Base-by-base conservation (phyloP, 1,284 basidiomycete genomes). In the Psilocybe mexicana region DNA sequence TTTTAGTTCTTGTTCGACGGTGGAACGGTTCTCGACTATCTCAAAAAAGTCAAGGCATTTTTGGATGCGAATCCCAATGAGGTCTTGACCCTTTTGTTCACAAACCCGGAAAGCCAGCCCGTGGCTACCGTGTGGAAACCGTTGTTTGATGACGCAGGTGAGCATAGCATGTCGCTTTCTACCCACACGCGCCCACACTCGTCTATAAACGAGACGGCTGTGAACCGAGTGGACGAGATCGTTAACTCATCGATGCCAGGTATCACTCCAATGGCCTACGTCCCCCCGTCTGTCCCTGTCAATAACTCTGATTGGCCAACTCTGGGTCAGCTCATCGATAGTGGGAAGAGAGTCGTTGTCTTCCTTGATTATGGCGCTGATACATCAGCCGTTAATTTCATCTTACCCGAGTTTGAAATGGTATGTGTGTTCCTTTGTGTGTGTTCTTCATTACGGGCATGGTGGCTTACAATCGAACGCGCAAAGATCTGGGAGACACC, bases 401-500 rank as follows among this genome's bases (percentile, higher is more conserved):
- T 93, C 59, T 76, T 93, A 4, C 81, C 82, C 4, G 79, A 85
- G 65, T 86, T 86, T 62, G 69, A 76, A 72, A 91, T 80, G 82
- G 82, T 82, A 52, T 28, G 71, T 62, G 24, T 36, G 6, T 12
- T 51, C 23, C 52, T 8, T 12, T 45, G 30, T 33, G 30, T 33
- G n/a, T 23, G 24, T 52, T 38, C 8, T 38, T 2, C n/a, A 28
- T 18, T 10, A 33, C 58, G 36, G 54, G 25, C 25, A 6, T 18
- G 7, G 12, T n/a, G 25, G 42, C 18, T 40, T 28, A 26, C 14
- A 18, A 18, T 18, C 18, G 18, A 18, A 18, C 18, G 18, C 18
- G 18, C 25, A 14, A 77, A 90, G 80, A 77, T 92, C 52, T 92
- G 88, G 86, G 90, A 93, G 73, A 86, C 87, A 52, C 85, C 88